Percentiles rank a stretch among this genome's conserved stretches.
These are phyloP conservation scores for Tetracentron sinense DNA, from an alignment of 164 flowering plant species.

Conservation along the genomic window DNA sequence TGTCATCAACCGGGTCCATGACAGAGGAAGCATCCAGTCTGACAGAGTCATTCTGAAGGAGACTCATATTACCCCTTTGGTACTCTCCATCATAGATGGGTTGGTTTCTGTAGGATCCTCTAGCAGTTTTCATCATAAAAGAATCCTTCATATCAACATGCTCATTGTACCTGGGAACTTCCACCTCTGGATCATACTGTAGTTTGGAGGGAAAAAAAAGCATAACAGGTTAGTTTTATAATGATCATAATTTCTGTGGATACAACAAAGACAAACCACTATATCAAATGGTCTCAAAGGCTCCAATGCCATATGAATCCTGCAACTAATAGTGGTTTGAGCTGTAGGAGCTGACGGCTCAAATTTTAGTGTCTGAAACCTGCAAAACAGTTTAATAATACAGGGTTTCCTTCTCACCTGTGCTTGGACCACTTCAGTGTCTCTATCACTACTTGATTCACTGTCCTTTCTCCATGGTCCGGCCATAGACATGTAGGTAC, in stretches of 20 bases:
- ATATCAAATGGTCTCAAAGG: neutral
- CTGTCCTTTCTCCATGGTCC: too few relatives aligned
- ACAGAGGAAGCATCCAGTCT: slow-evolving; percentile 13
- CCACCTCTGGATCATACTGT: slow-evolving; percentile 4
- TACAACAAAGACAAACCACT: neutral
- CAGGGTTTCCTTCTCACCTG: slow-evolving; percentile 25
- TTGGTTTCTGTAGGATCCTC: neutral
- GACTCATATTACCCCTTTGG: neutral
- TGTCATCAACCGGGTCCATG: slow-evolving; percentile 1
- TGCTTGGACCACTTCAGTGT: slow-evolving; percentile 21
- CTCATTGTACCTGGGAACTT: slow-evolving; percentile 1
- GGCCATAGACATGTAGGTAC: neutral
- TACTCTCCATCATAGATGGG: neutral
- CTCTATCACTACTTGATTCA: slow-evolving; percentile 33
- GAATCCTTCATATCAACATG: neutral
- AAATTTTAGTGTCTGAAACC: neutral
- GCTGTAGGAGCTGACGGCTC: too few relatives aligned
- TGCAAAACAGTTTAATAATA: neutral
- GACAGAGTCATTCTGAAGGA: neutral
- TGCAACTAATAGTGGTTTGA: neutral
- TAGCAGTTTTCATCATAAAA: slow-evolving; percentile 5
- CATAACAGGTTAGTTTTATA: too few relatives aligned
- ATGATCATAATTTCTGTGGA: neutral
- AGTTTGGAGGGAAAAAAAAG: too few relatives aligned
- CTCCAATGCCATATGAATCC: neutral